Conservation (phyloP, 345 rosid genomes). For the Angophora floribunda region DNA sequence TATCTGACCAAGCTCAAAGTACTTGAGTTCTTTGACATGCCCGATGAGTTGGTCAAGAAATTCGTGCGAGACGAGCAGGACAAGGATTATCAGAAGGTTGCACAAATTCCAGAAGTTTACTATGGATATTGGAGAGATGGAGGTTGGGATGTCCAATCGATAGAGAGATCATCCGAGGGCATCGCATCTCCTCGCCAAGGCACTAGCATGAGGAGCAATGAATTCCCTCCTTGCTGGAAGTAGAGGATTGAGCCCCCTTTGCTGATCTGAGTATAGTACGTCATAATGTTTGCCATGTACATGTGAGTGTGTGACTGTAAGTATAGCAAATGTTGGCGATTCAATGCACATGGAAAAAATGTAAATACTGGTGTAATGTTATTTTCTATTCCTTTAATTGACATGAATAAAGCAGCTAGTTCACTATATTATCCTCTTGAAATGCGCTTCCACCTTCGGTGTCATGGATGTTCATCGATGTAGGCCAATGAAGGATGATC, state of each 20-base stretch:
- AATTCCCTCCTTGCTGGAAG: conserved; percentile 11
- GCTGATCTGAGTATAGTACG: not conserved
- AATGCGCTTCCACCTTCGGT: not conserved
- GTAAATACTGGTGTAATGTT: not conserved
- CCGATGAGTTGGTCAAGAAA: conserved; percentile 13
- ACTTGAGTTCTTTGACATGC: conserved; percentile 19
- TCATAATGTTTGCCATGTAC: not conserved
- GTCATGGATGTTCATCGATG: not conserved
- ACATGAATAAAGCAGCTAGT: not conserved
- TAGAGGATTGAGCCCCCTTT: not conserved
- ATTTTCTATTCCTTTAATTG: not conserved
- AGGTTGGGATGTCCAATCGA: conserved; percentile 16
- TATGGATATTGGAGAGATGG: conserved; percentile 18
- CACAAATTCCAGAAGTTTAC: conserved; percentile 16
- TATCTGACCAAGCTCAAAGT: conserved; percentile 14
- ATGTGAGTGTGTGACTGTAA: not conserved
- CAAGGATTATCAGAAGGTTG: conserved; percentile 7
- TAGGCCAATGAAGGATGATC: not conserved
- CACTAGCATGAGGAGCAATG: not conserved
- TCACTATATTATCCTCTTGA: not conserved
- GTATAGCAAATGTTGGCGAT: not conserved
- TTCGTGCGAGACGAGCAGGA: not conserved
- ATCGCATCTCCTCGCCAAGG: not conserved
- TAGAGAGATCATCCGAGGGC: not conserved
- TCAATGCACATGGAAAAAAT: not conserved